Conservation (phyloP, 139 green algal genomes). For the Coelastrella sp. region DNA sequence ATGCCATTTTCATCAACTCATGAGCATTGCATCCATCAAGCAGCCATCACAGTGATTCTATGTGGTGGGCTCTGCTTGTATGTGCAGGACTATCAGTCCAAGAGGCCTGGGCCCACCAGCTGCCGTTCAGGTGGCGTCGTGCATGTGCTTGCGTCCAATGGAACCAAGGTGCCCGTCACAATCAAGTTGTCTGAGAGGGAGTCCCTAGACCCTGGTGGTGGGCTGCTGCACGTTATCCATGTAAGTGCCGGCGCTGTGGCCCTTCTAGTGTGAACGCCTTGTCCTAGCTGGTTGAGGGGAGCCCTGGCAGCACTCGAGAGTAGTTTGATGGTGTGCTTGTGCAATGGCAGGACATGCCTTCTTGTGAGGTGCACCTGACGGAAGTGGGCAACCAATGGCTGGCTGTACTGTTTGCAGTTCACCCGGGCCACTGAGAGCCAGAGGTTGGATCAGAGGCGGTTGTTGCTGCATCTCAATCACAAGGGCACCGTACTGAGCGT, state of each 20-base stretch:
- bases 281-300: too few species aligned
- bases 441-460: constrained; percentile 9
- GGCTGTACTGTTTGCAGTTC: background rate
- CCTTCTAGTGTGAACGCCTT: too few species aligned
- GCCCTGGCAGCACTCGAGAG: too few species aligned
- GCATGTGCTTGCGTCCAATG: constrained; percentile 43
- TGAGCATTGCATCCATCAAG: background rate
- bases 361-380: background rate
- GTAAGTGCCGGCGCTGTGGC: background rate
- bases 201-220: background rate
- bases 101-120: background rate
- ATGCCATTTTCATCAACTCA: background rate
- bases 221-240: constrained; percentile 45
- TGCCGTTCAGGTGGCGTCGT: constrained; percentile 60
- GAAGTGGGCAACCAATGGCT: background rate
- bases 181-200: constrained; percentile 16
- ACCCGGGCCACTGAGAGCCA: background rate
- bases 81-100: background rate
- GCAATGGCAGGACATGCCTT: too few species aligned
- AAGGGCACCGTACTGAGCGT: constrained; percentile 29
- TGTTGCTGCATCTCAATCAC: constrained; percentile 39
- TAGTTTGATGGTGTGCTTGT: too few species aligned
- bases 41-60: background rate
- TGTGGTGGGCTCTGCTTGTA: background rate
- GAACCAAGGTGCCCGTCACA: constrained; percentile 48